Evolutionary conservation across 495 filamentous ascomycete species (phyloP), one percentile per base, ranked within the genome.

Genomic region (Podospora didyma): DNA sequence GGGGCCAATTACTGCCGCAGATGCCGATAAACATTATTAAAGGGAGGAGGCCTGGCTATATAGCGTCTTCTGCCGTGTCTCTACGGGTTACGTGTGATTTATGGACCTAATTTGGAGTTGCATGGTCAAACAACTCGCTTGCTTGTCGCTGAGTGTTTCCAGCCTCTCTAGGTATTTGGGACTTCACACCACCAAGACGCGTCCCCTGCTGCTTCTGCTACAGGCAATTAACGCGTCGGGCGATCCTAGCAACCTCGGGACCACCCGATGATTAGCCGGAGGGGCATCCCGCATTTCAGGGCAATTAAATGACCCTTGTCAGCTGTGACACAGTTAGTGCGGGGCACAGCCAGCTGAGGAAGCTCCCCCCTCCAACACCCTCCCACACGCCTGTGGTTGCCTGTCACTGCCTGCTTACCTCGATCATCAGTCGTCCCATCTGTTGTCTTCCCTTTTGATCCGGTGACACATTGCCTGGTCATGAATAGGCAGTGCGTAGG

Each of bases 1-100:
- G n/a, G n/a, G n/a, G n/a, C n/a, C n/a, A n/a, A n/a, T 72, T 79
- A 91, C 92, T 86, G 71, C 94, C 93, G 70, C 91, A 97, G 54
- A 98, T 76, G 44, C 94, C 93, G 57, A 98, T 90, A 21, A 98
- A 82, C 93, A 97, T 42, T 42, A 16, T 42, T 7, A 42, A 42
- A 42, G n/a, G 16, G 2, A 2, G 12, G 12, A 17, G 2, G 0
- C 1, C 12, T 16, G 39, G 39, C 39, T 42, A 17, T 42, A 16
- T 42, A 7, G 3, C 14, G 12, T 42, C n/a, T 42, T 42, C n/a
- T 42, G 39, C 1, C 14, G 39, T 42, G n/a, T 7, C 14, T 42
- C 4, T 10, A 14, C 4, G 14, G 39, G 14, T 10, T 42, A 14
- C 34, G 34, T 37, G 34, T 37, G 34, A 37, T 14, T 42, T 42